Percentiles rank a stretch among this genome's conserved stretches.
phyloP scores from a whole-genome alignment of 1,284 basidiomycete genomes.

The Apiotrichum sp. region DNA sequence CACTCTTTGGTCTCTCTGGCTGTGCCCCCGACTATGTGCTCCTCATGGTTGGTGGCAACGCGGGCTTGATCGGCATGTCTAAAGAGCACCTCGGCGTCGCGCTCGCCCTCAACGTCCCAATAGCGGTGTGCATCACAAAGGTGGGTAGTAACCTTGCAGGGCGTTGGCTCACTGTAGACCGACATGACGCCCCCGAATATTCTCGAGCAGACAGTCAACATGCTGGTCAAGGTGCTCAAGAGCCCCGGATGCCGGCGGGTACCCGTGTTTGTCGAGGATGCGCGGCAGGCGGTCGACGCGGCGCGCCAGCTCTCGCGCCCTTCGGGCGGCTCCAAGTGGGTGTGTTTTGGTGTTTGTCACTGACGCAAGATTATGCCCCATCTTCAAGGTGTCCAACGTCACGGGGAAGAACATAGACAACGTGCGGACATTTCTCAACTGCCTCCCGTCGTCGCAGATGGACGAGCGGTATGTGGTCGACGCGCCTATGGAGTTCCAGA shows the following conservation, averaged over 20 bases:
- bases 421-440: conserved; percentile 77
- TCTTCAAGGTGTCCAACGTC: conserved; percentile 92
- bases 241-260: conserved; percentile 83
- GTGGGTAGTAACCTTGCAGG: conserved; percentile 46
- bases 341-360: not conserved
- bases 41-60: conserved; percentile 93
- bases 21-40: conserved; percentile 93
- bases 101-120: conserved; percentile 84
- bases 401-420: conserved; percentile 75
- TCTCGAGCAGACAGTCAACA: conserved; percentile 80
- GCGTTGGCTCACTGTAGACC: conserved; percentile 53
- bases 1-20: conserved; percentile 88
- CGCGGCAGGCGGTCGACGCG: conserved; percentile 66
- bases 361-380: conserved; percentile 67
- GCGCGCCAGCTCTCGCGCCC: conserved; percentile 61
- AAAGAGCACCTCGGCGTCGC: conserved; percentile 95
- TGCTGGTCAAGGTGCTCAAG: conserved; percentile 85
- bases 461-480: conserved; percentile 72
- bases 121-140: conserved; percentile 92
- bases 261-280: conserved; percentile 47
- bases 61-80: conserved; percentile 91
- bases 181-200: conserved; percentile 97
- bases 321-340: conserved; percentile 58
- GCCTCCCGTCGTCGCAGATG: conserved; percentile 74
- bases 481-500: conserved; percentile 72